Conservation (phyloP, 1,284 basidiomycete species). For the Tilletiopsis washingtonensis region DNA sequence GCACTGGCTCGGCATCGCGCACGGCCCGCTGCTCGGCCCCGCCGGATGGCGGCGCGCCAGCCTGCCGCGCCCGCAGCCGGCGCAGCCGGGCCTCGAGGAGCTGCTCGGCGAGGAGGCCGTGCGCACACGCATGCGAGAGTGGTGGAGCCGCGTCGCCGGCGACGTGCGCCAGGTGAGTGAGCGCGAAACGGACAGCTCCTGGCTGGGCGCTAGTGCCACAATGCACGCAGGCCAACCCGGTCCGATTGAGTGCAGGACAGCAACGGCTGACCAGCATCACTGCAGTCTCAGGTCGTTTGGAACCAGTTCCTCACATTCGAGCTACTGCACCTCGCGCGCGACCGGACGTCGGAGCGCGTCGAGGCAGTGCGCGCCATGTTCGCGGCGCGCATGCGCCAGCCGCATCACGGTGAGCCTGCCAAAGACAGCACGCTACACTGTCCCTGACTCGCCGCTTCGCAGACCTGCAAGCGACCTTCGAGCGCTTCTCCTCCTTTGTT, state of each 20-base stretch:
- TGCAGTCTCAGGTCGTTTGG: constrained; percentile 28
- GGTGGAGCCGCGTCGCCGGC: background rate
- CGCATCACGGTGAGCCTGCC: constrained; percentile 13
- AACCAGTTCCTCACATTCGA: constrained; percentile 30
- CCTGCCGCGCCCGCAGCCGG: background rate
- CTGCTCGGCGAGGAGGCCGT: background rate
- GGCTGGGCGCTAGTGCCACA: too few species aligned
- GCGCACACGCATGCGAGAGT: background rate
- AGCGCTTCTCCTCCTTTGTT: constrained; percentile 33
- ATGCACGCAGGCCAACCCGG: too few species aligned
- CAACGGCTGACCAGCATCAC: background rate
- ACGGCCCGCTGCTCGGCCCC: too few species aligned
- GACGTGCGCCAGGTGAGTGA: too few species aligned
- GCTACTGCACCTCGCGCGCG: constrained; percentile 8
- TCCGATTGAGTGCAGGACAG: too few species aligned
- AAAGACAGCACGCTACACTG: background rate
- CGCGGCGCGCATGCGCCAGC: constrained; percentile 25
- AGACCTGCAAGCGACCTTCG: constrained; percentile 25
- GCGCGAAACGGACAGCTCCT: too few species aligned
- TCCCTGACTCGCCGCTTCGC: too few species aligned
- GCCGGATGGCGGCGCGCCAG: background rate
- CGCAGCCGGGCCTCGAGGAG: too few species aligned
- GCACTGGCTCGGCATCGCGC: too few species aligned
- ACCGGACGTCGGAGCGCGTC: constrained; percentile 4
- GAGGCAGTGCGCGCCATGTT: constrained; percentile 27